These are phyloP conservation scores for Castanea sativa DNA, from an alignment of 306 rosid species.

Conservation along the genomic window DNA sequence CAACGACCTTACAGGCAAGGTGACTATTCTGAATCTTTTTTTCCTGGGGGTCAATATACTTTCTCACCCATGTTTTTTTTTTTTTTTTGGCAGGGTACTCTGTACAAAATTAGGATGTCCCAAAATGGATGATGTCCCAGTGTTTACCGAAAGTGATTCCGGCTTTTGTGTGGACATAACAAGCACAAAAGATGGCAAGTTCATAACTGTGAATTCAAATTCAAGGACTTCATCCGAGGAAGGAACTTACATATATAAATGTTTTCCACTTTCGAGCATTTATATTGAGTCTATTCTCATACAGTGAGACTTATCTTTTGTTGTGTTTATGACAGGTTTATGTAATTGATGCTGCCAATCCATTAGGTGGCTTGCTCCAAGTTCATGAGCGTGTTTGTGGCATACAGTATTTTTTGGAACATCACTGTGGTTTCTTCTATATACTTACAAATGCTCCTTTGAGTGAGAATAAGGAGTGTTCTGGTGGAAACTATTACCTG, in stretches of 20 bases:
- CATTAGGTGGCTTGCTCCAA: conserved; percentile 56
- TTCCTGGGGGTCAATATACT: neutral
- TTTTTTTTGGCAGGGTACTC: conserved; percentile 56
- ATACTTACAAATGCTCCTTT: conserved; percentile 82
- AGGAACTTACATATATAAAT: conserved; percentile 47
- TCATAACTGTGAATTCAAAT: conserved; percentile 94
- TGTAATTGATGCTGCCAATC: conserved; percentile 68
- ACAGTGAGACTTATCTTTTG: conserved; percentile 27
- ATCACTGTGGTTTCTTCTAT: conserved; percentile 80
- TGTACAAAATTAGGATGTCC: conserved; percentile 56
- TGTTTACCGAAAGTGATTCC: conserved; percentile 75
- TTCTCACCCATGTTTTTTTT: conserved; percentile 6
- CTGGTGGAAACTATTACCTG: conserved; percentile 72
- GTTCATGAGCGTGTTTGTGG: conserved; percentile 65
- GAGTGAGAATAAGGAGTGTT: conserved; percentile 39
- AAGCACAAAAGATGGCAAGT: conserved; percentile 95
- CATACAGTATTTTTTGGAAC: conserved; percentile 81
- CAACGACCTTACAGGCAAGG: conserved; percentile 87
- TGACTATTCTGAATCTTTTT: conserved; percentile 3
- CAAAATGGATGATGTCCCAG: conserved; percentile 36
- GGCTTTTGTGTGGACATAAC: conserved; percentile 89
- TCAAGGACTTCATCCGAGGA: conserved; percentile 99
- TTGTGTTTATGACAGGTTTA: conserved; percentile 62
- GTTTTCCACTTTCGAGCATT: conserved; percentile 24
- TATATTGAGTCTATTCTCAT: conserved; percentile 13